Percentiles rank a stretch among this genome's conserved stretches.
Conservation (phyloP, 129 eudicot genomes). For the Chrysanthemum seticuspe region DNA sequence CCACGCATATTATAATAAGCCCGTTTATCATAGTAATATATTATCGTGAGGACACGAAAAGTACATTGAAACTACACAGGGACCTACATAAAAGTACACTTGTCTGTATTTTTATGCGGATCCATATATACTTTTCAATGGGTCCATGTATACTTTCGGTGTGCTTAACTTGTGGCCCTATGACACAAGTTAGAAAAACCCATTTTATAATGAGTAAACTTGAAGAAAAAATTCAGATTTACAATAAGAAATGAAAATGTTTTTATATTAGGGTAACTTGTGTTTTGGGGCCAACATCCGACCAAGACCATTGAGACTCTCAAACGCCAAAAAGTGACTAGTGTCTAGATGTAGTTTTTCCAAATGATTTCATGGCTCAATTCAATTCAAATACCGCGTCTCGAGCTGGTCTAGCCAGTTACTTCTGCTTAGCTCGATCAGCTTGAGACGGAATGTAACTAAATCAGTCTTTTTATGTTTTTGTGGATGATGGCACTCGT, state of each 20-base stretch:
- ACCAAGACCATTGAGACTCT: constrained; percentile 37
- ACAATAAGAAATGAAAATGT: neutral
- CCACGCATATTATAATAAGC: neutral
- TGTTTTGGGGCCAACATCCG: constrained; percentile 44
- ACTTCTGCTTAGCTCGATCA: neutral
- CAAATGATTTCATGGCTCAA: neutral
- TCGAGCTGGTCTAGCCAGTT: neutral
- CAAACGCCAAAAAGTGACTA: constrained; percentile 19
- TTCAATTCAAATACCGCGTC: neutral
- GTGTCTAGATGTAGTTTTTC: neutral
- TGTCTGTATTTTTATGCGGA: no score
- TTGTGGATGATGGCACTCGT: neutral
- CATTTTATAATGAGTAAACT: no score
- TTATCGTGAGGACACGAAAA: no score
- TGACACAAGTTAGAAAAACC: no score
- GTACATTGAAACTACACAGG: no score
- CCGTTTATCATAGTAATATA: constrained; percentile 4
- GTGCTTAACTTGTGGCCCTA: no score
- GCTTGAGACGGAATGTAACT: neutral
- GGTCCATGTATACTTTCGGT: no score
- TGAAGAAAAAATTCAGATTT: neutral
- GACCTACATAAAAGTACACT: no score
- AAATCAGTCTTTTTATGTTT: neutral
- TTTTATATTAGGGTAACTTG: neutral
- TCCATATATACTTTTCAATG: no score